Conservation (phyloP, 208 protist species). For the Leishmania braziliensis region DNA sequence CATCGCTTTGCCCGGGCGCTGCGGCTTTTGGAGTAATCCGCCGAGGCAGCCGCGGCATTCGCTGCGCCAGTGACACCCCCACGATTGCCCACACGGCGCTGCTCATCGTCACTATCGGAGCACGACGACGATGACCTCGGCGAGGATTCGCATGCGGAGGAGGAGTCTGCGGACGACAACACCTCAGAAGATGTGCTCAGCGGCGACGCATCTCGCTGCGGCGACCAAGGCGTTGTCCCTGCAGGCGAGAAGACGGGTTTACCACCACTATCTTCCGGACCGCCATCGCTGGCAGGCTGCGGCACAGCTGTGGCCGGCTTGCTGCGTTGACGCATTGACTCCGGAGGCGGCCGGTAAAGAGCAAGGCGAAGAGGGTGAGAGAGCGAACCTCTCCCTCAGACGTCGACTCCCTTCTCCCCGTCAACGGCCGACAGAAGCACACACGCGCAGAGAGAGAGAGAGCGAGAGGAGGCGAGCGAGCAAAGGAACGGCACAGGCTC, state of each 20-base stretch:
- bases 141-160: neutral
- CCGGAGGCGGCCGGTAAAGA: neutral
- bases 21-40: neutral
- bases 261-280: neutral
- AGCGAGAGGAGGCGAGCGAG: neutral
- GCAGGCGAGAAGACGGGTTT: neutral
- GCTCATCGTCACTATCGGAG: neutral
- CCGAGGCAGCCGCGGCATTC: neutral
- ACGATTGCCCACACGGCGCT: neutral
- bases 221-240: neutral
- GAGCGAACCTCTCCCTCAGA: neutral
- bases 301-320: neutral
- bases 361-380: neutral
- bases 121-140: neutral
- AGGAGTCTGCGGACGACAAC: neutral
- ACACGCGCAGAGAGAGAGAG: neutral
- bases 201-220: neutral
- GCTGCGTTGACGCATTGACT: neutral
- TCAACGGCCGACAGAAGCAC: too few species aligned
- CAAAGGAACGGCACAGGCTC: neutral
- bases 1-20: constrained; percentile 9
- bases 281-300: neutral
- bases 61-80: neutral
- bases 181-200: neutral
- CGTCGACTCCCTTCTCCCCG: neutral